phyloP scores from a whole-genome alignment of 2,329 filamentous ascomycete genomes.

The Trichoderma sp. region DNA sequence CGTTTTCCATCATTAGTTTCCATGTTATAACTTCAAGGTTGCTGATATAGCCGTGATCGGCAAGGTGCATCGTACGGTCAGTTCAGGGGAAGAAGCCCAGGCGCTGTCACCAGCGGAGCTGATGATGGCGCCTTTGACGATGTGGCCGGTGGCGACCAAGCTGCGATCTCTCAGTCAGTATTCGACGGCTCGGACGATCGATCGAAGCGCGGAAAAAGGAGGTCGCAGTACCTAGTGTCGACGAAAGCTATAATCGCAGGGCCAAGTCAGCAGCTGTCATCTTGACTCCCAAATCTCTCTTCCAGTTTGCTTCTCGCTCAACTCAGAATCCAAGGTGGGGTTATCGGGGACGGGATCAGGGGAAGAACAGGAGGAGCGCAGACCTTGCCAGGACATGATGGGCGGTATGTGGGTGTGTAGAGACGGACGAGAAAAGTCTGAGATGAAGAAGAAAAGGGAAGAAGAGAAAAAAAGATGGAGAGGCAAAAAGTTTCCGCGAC shows the following conservation, averaged over 20 bases:
- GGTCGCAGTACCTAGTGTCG: slow-evolving; percentile 49
- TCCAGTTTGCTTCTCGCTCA: neutral
- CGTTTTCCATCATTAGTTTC: slow-evolving; percentile 21
- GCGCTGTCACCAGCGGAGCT: slow-evolving; percentile 76
- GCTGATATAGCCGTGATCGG: neutral
- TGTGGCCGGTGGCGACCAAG: slow-evolving; percentile 75
- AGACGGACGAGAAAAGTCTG: slow-evolving; percentile 12
- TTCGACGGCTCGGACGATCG: slow-evolving; percentile 15
- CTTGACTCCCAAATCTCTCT: neutral
- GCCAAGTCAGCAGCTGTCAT: slow-evolving; percentile 15
- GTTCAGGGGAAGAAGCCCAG: slow-evolving; percentile 72
- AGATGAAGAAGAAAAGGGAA: slow-evolving; percentile 8
- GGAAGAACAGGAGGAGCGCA: slow-evolving; percentile 30
- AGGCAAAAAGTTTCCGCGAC: slow-evolving; percentile 13
- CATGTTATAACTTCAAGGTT: neutral
- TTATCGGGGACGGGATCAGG: slow-evolving; percentile 28
- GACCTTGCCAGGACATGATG: slow-evolving; percentile 77
- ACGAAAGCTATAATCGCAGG: slow-evolving; percentile 47
- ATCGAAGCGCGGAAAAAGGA: neutral
- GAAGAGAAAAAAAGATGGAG: slow-evolving; percentile 1
- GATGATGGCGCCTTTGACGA: slow-evolving; percentile 85
- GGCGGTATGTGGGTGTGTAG: slow-evolving; percentile 14
- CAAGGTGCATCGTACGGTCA: slow-evolving; percentile 61
- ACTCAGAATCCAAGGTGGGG: slow-evolving; percentile 31
- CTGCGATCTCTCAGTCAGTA: slow-evolving; percentile 48